Evolutionary conservation across 192 early-diverging fungal genomes (phyloP), one percentile per base, ranked within the genome.

Genomic region (Podila verticillata): DNA sequence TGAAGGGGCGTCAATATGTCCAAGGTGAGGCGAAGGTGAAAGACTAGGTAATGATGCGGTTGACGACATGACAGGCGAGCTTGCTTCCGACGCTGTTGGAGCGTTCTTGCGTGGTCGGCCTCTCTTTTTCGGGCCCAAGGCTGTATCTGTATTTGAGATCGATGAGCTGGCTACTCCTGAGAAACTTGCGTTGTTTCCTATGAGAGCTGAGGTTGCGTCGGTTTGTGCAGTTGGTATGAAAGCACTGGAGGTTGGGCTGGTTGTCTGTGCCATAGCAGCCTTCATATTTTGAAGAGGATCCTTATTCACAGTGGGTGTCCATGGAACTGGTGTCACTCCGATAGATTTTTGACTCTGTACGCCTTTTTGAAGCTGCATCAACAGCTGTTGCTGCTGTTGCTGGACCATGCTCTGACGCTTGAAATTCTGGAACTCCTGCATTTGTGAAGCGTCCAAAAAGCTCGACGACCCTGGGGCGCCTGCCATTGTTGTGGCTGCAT

Each of bases 31-130:
- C 7, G 77, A 80, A 20, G 77, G 31, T 3, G 77, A 70, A 65
- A 80, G 66, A n/a, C 57, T 80, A 13, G 69, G 67, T 4, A 70
- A 72, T 4, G 70, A 70, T n/a, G 70, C 70, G 31, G 63, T 80
- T 19, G 77, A 65, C 17, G 77, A 80, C 28, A 62, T 57, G 65
- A 80, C 72, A 8, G 77, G 77, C 4, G 77, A 80, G 28, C 61
- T 80, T 8, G 69, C 66, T 4, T 54, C 61, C 22, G 77, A 80
- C 0, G 60, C n/a, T 3, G 48, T 65, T 31, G 48, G 57, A 3
- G 61, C 29, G 13, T 34, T 47, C 60, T 79, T 79, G 29, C 69
- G 69, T 19, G 75, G 75, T 32, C 69, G 68, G 15, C 75, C 69
- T 12, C 75, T 64, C 10, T 63, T 70, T 44, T 72, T 74, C n/a